These are phyloP conservation scores for Aspergillus ibericus DNA, from an alignment of 2,329 filamentous ascomycete species.

Conservation along the genomic window DNA sequence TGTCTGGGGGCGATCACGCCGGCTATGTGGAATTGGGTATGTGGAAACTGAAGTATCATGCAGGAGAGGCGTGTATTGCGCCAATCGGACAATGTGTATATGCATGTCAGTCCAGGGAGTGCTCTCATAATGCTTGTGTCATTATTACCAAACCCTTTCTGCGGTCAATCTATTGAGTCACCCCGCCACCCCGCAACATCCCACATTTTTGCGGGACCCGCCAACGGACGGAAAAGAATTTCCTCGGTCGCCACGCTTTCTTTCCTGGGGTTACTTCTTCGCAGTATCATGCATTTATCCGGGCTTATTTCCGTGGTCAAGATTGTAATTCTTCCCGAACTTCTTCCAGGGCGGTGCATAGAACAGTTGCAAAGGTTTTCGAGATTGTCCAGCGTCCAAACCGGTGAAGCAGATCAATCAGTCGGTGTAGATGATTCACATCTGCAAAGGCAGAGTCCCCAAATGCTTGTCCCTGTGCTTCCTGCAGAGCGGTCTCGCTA, in stretches of 20 bases:
- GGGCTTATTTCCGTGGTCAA: not conserved
- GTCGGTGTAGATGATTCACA: constrained; percentile 25
- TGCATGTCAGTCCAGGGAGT: not conserved
- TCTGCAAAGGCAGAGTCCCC: constrained; percentile 21
- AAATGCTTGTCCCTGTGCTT: constrained; percentile 17
- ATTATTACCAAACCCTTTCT: not conserved
- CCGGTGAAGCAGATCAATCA: constrained; percentile 26
- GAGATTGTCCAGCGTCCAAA: constrained; percentile 32
- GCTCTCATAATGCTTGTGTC: not conserved
- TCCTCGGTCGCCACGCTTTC: not conserved
- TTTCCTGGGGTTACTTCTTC: not conserved
- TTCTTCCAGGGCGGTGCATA: constrained; percentile 11
- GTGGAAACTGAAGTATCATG: not conserved
- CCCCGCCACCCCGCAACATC: not conserved
- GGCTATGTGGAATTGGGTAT: not conserved
- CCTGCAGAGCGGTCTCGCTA: constrained; percentile 16
- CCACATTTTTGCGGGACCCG: not conserved
- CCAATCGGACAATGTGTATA: not conserved
- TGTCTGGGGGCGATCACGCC: not conserved
- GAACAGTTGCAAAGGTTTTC: constrained; percentile 24
- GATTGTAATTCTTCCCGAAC: not conserved
- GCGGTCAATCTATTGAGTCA: not conserved
- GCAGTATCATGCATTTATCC: not conserved
- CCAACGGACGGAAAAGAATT: not conserved
- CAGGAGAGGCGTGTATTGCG: not conserved